phyloP scores from a whole-genome alignment of 225 moss, liverwort and hornwort species.

The Pleurozium schreberi region DNA sequence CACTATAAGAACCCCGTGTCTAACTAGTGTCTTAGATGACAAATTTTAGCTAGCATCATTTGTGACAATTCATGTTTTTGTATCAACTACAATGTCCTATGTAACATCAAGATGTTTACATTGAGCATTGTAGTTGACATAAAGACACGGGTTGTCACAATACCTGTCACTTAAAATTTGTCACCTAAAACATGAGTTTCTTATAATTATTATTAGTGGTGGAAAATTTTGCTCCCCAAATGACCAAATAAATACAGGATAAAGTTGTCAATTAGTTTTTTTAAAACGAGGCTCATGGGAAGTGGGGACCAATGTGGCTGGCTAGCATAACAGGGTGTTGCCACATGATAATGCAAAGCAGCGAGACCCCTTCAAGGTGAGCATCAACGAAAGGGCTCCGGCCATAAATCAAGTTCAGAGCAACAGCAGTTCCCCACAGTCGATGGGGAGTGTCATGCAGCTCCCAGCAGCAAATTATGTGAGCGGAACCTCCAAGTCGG shows the following conservation, averaged over 20 bases:
- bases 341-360: conserved; percentile 48
- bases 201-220: too few species aligned
- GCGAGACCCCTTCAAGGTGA: conserved; percentile 49
- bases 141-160: too few species aligned
- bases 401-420: conserved; percentile 42
- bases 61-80: too few species aligned
- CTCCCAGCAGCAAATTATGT: conserved; percentile 9
- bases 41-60: too few species aligned
- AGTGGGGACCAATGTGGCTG: background rate
- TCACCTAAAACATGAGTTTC: too few species aligned
- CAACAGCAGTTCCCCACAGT: conserved; percentile 53
- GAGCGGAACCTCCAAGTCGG: conserved; percentile 20
- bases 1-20: too few species aligned
- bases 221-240: too few species aligned
- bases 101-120: too few species aligned
- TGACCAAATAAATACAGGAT: background rate
- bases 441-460: conserved; percentile 50
- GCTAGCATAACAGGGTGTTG: conserved; percentile 24
- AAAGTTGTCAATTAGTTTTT: background rate
- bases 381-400: conserved; percentile 30
- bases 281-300: background rate
- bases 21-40: too few species aligned
- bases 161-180: too few species aligned
- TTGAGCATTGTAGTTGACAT: too few species aligned
- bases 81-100: too few species aligned